These are phyloP conservation scores for Nicotiana attenuata DNA, from an alignment of 257 asterid genomes.

Conservation along the genomic window DNA sequence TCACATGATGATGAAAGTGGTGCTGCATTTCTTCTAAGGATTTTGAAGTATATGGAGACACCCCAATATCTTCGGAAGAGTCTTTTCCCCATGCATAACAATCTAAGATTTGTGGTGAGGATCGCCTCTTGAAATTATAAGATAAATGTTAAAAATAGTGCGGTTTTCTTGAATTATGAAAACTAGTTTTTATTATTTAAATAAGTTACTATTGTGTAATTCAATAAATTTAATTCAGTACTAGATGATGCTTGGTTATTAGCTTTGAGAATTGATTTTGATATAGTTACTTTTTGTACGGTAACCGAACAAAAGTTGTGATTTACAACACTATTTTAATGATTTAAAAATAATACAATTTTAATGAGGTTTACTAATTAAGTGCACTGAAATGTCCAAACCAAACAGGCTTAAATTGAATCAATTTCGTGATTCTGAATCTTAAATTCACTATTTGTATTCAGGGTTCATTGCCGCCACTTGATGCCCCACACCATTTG, in stretches of 20 bases:
- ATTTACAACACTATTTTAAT: background rate
- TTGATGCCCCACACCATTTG: slow-evolving; percentile 94
- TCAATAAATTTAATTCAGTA: background rate
- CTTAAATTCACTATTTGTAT: slow-evolving; percentile 9
- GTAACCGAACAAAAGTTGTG: background rate
- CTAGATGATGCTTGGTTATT: background rate
- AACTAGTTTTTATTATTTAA: background rate
- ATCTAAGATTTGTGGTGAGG: slow-evolving; percentile 87
- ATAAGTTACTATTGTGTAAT: background rate
- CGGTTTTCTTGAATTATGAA: background rate
- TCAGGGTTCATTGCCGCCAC: slow-evolving; percentile 90
- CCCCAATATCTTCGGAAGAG: slow-evolving; percentile 95
- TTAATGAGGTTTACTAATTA: background rate
- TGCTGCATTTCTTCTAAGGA: slow-evolving; percentile 74
- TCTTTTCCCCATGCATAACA: slow-evolving; percentile 77
- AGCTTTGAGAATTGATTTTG: background rate
- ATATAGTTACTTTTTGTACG: background rate
- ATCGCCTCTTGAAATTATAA: slow-evolving; percentile 4
- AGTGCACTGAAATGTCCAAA: background rate
- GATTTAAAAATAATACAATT: background rate
- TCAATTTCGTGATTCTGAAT: background rate
- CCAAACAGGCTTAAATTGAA: background rate
- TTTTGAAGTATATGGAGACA: slow-evolving; percentile 87
- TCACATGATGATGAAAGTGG: slow-evolving; percentile 64
- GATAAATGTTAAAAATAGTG: background rate